Evolutionary conservation across 2,329 filamentous ascomycete genomes (phyloP), one percentile per base, ranked within the genome.

Genomic region (Hymenotorrendiella dingleyae): DNA sequence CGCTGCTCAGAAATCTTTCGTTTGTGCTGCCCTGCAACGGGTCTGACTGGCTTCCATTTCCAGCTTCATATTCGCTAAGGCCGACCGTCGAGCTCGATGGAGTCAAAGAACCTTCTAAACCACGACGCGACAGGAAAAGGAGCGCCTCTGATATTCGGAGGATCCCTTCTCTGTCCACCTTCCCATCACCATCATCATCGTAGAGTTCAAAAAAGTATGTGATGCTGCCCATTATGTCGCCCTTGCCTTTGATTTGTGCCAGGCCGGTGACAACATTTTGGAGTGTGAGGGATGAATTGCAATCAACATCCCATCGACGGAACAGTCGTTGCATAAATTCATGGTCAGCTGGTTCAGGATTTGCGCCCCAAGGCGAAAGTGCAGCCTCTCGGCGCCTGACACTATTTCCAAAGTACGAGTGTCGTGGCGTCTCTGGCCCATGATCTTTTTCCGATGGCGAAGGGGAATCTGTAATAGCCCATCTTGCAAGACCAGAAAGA

Each of bases 201-300:
- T 97, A 96, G 0, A 98, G 77, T 58, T 96, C 87, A 56, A 98
- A 98, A 64, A 98, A 97, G 66, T 97, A 97, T 47, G 82, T 93
- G 59, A 98, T 97, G 45, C 86, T 93, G 22, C 87, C 87, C 91
- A 98, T 96, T 53, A 98, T 96, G 64, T 98, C 93, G 35, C 84
- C 82, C 42, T 85, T 89, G 7, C 93, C 91, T 63, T 95, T 97
- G 58, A 98, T 87, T 11, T 86, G 80, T 2, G 91, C 90, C 34
- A 98, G 71, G 0, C 93, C 93, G 14, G 84, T 84, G 4, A 97
- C 93, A 2, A 98, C 88, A 54, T 97, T 87, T 58, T 95, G 89
- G 37, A 98, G 68, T 14, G 82, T 94, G 49, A 98, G 67, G 1
- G 83, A 80, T n/a, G 82, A 83, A 22, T 76, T 80, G 40, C 79